These are phyloP conservation scores for Blastocystis sp. DNA, from an alignment of 352 stramenopile species.

Conservation along the genomic window DNA sequence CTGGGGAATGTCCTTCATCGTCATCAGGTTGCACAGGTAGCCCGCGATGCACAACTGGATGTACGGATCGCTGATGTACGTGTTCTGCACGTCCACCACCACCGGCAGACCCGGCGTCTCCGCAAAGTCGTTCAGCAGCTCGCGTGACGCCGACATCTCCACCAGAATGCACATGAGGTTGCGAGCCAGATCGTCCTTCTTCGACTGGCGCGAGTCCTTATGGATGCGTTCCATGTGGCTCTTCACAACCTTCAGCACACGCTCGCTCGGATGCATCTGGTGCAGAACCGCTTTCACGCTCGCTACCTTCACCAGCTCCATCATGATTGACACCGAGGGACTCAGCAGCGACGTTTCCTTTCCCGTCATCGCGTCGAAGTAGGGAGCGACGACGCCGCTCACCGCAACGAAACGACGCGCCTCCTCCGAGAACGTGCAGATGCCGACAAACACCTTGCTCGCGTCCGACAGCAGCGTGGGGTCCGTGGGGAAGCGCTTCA, in stretches of 20 bases:
- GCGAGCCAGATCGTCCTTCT: background rate
- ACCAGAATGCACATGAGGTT: conserved; percentile 31
- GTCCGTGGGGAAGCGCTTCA: conserved; percentile 25
- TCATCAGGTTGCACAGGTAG: conserved; percentile 46
- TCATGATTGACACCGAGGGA: background rate
- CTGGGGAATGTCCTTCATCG: background rate
- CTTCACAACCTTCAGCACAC: background rate
- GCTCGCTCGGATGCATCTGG: conserved; percentile 25
- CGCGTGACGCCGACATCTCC: conserved; percentile 21
- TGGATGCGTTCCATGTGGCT: background rate
- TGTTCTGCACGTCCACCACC: conserved; percentile 22
- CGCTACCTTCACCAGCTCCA: conserved; percentile 33
- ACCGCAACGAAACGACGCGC: conserved; percentile 15
- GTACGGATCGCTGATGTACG: conserved; percentile 19
- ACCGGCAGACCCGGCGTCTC: conserved; percentile 21
- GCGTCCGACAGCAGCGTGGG: background rate
- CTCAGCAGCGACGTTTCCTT: background rate
- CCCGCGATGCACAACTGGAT: background rate
- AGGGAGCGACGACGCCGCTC: conserved; percentile 26
- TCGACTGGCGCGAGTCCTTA: background rate
- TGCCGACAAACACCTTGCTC: background rate
- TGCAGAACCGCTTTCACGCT: conserved; percentile 46
- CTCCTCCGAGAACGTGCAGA: conserved; percentile 25
- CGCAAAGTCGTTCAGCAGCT: conserved; percentile 30
- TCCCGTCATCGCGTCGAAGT: conserved; percentile 1